Evolutionary conservation across 2,329 filamentous ascomycete species (phyloP), one percentile per base, ranked within the genome.

Genomic region (Dryadomyces quercivorus): DNA sequence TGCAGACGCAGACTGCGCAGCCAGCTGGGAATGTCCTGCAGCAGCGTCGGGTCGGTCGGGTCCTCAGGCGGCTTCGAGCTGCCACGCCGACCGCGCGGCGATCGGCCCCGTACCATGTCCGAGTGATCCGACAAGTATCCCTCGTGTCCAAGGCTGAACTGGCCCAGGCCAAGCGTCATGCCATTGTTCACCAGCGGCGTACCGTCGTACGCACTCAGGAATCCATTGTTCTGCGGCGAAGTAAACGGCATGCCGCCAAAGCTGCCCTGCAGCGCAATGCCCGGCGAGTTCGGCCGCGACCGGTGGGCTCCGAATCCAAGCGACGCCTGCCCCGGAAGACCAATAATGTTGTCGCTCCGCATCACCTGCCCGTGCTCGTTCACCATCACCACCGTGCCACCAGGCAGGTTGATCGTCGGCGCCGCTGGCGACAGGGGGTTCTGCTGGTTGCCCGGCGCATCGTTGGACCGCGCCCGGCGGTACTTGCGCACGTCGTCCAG

Each of bases 21-120:
- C 93, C 93, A 98, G 68, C 84, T 86, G 54, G 93, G 92, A 61
- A 98, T 96, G 65, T 98, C 93, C 71, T 95, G 88, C 62, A 98
- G 77, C 57, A 98, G 79, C 45, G 78, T 83, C 16, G 87, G 86
- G 69, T 98, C 93, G 20, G 92, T 97, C 4, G 93, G 93, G 65
- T 98, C 93, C 75, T 98, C 93, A 49, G 93, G 93, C 34, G 93
- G 93, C 78, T 97, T 98, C 46, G 89, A 95, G 75, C 86, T 96
- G 60, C 93, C 93, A 61, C 93, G 81, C 59, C 93, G 84, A 63
- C 93, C 93, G 62, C 93, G 84, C 56, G 93, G 93, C 57, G 92
- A 97, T 55, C 93, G 84, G 51, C 93, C 93, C 59, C 93, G 86
- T 55, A 82, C 80, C 70, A 96, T 87, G 61, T 96, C 92, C 45